Evolutionary conservation across 768 basidiomycete genomes (phyloP).

Genomic region (Glaciozyma antarctica): DNA sequence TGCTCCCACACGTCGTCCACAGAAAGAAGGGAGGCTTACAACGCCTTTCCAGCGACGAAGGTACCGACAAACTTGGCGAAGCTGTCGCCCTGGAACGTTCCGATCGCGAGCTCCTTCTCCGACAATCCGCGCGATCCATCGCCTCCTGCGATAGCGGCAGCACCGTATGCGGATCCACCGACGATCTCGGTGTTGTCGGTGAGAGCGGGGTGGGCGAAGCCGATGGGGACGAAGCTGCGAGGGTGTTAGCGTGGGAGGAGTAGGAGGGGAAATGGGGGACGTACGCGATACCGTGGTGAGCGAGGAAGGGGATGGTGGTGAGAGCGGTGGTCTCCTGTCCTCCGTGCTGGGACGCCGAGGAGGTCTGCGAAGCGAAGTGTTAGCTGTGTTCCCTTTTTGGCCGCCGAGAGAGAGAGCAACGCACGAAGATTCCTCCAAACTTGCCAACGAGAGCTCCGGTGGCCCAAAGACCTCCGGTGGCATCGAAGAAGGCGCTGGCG

Average conservation of each 20-base stretch:
- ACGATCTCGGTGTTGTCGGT: conserved; percentile 43
- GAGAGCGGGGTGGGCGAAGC: conserved; percentile 47
- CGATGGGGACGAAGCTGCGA: conserved; percentile 61
- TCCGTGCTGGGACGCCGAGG: conserved; percentile 62
- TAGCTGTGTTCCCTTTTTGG: neutral
- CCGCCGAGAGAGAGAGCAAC: neutral
- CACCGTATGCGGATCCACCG: conserved; percentile 65
- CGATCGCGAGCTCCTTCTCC: conserved; percentile 31
- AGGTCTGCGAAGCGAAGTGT: conserved; percentile 48
- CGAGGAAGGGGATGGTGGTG: conserved; percentile 49
- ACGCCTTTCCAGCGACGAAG: conserved; percentile 22
- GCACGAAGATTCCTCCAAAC: conserved; percentile 54
- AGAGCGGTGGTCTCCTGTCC: conserved; percentile 43
- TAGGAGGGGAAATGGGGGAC: neutral
- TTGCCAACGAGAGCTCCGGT: conserved; percentile 59
- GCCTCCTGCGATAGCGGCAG: conserved; percentile 43
- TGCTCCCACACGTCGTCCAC: neutral
- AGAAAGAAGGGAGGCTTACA: conserved; percentile 16
- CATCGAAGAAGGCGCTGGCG: conserved; percentile 58
- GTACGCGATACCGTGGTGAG: conserved; percentile 43
- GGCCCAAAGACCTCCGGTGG: conserved; percentile 59
- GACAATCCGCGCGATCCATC: conserved; percentile 35
- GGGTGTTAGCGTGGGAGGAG: conserved; percentile 38
- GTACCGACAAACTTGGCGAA: conserved; percentile 20
- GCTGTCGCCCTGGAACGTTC: conserved; percentile 23